Evolutionary conservation across 148 eudicot species (phyloP), one percentile per base, ranked within the genome.

Genomic region (Drosera capensis): DNA sequence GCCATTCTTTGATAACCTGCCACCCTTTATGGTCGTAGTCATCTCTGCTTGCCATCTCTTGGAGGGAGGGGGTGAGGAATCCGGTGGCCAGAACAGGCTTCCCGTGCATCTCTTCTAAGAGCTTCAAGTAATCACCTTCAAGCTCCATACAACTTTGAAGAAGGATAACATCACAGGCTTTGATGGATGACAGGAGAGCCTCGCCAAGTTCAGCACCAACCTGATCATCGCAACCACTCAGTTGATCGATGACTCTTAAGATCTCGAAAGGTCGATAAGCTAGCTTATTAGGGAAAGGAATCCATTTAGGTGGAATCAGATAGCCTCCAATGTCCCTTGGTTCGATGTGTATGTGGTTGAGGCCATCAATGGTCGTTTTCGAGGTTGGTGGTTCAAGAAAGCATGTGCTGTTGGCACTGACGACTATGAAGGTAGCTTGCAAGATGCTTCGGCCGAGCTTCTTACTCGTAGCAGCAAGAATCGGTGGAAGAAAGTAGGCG

Each of bases 21-120:
- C 73, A 74, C 3, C 60, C 54, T 17, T 45, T 48, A 2, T 34
- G n/a, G 9, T 34, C 38, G 2, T 34, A 3, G 14, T 34, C 38
- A 2, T 34, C 38, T 3, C 9, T 28, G 9, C 31, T 9, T 3
- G 31, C 31, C 11, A 9, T 15, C n/a, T 11, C 38, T 2, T 5
- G 3, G 14, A 15, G 3, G n/a, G 9, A 2, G n/a, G 38, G 38
- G 9, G 78, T 78, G 7, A 82, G 54, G 45, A 56, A 49, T 5
- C 94, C 86, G 3, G 75, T 30, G 0, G 94, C 56, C 1, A 78
- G 23, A 1, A 75, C 58, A 4, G 58, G 71, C 52, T 78, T 75
- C 7, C 48, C 55, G 62, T 78, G 78, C 17, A 82, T 59, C 40
- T 68, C 58, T 31, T 42, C 24, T 15, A 82, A 51, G 6, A 78